Evolutionary conservation across 371 early-diverging fungal species (phyloP), one percentile per base, ranked within the genome.

Genomic region (Mucor sp.): DNA sequence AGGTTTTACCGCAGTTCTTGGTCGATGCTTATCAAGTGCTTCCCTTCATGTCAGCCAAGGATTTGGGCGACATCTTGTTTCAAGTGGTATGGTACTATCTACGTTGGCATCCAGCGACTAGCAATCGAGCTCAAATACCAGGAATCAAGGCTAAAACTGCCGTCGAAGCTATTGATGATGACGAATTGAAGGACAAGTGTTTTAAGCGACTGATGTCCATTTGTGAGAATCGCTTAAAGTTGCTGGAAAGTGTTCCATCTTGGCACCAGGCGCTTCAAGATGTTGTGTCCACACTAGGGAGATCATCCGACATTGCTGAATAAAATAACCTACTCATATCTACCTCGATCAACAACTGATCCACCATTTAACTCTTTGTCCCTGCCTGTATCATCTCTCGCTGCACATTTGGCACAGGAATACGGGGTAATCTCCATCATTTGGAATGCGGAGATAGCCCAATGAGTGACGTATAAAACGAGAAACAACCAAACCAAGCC

Each of bases 51-150:
- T 72, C 77, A 17, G 74, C 74, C 1, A 56, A 75, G 30, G 79
- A 83, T 6, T 33, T 83, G 28, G 83, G 80, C 4, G 64, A 70
- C 30, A 44, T 78, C 1, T 60, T 83, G 8, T 70, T 75, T 58
- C 69, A 72, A 44, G 67, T 72, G 6, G 59, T 80, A 21, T 83
- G 83, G 83, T 73, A 75, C 2, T 80, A 70, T 62, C 27, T 78
- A n/a, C 65, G 82, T 14, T 73, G 62, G 61, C 66, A 70, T 44
- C 57, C 71, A 0, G 41, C 62, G 25, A 35, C 23, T 39, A 47
- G 37, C 14, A 60, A 67, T 48, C 21, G 27, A 17, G 58, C 53
- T 0, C 55, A 61, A 8, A 77, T 68, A 43, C 72, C 72, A 6
- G 75, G 72, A 27, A 63, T 71, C n/a, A 72, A 70, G 14, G 43